phyloP scores from a whole-genome alignment of 192 early-diverging fungal species.

The Entomortierella beljakovae region DNA sequence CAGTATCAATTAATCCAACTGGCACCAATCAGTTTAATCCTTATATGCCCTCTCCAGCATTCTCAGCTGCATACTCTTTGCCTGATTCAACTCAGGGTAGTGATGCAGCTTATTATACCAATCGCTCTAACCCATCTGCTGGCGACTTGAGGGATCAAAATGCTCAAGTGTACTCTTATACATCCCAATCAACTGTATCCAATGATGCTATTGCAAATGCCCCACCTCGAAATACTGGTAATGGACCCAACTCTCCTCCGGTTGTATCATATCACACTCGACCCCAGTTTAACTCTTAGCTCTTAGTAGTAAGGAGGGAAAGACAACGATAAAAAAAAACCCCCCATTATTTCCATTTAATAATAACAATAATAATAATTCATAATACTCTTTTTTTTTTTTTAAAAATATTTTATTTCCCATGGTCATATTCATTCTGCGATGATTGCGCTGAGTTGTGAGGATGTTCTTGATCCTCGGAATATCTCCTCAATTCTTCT shows the following conservation, averaged over 20 bases:
- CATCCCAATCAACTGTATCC: not conserved
- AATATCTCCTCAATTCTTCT: constrained; percentile 29
- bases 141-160: not conserved
- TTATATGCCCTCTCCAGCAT: constrained; percentile 23
- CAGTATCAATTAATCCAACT: not conserved
- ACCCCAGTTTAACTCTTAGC: not conserved
- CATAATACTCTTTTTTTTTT: not conserved
- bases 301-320: not conserved
- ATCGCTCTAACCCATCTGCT: not conserved
- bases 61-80: constrained; percentile 20
- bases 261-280: not conserved
- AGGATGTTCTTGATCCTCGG: constrained; percentile 15
- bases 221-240: too few species aligned
- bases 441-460: not conserved
- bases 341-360: not conserved
- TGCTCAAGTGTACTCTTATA: not conserved
- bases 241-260: too few species aligned
- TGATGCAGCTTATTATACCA: not conserved
- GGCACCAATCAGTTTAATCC: not conserved
- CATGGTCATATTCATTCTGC: constrained; percentile 2
- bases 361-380: too few species aligned
- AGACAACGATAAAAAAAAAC: constrained; percentile 3
- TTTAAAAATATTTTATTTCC: constrained; percentile 4
- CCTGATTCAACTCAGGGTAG: constrained; percentile 21
- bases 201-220: not conserved